Base-by-base conservation (phyloP, 2,329 filamentous ascomycete species). In the Aureobasidium pullulans region DNA sequence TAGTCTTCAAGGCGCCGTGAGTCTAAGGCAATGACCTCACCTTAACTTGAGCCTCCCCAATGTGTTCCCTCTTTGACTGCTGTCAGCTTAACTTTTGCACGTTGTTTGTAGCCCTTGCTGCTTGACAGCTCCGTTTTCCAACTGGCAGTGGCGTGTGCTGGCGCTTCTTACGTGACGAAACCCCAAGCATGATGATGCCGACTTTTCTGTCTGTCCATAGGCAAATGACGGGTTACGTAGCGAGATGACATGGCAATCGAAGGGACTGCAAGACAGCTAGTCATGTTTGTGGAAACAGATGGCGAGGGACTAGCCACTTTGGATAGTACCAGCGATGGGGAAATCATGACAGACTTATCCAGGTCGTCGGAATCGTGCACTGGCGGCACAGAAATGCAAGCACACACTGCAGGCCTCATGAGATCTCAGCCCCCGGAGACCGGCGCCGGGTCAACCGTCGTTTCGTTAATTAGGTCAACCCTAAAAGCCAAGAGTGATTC, bases 11-110 rank as follows among this genome's bases (percentile, higher is more conserved):
- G 31, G 28, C 32, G 43, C 54, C 54, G 54, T 23, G 34, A 57
- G 42, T 48, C 39, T 19, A 48, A n/a, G 42, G 52, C 54, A 42
- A 39, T 57, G 43, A 57, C 54, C 54, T 43, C 39, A 57, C 54
- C 43, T 57, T 57, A 57, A 44, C 13, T 56, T 44, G 40, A 52
- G 36, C 49, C 23, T 40, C 34, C 34, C n/a, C 37, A 54, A 9
- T 16, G 23, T 6, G 8, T 43, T 44, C 13, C 4, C 31, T 36
- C 9, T 16, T 28, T 15, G 15, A 36, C 52, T 56, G 39, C 40
- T 56, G 52, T 56, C 52, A 56, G 16, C 39, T 16, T 46, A n/a
- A 37, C 23, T 56, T 56, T 29, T n/a, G 29, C 40, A 44, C 31
- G 52, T 56, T 37, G 31, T 29, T 16, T 3, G n/a, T 23, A 15